phyloP scores from a whole-genome alignment of 371 early-diverging fungal genomes.

The Massospora cicadina region DNA sequence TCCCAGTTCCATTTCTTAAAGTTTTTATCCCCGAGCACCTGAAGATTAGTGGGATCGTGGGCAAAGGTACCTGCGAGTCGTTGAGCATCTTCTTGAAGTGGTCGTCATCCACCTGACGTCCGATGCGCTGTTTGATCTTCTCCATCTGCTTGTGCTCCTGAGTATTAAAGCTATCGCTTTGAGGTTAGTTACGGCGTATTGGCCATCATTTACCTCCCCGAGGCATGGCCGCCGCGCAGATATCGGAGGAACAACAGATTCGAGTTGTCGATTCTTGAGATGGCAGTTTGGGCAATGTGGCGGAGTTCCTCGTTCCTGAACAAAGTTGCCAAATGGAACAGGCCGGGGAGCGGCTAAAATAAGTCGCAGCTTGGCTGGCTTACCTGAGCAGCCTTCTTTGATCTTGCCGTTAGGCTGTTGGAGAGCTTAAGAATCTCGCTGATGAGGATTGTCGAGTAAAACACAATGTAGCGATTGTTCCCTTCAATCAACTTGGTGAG shows the following conservation, averaged over 20 bases:
- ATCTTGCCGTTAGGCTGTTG: conserved; percentile 35
- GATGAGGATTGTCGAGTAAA: conserved; percentile 47
- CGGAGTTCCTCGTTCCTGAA: conserved; percentile 56
- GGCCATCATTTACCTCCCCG: neutral
- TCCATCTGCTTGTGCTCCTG: conserved; percentile 24
- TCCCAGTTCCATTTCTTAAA: conserved; percentile 73
- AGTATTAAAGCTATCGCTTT: neutral
- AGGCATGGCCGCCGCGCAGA: conserved; percentile 8
- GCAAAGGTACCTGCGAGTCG: conserved; percentile 43
- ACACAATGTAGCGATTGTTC: conserved; percentile 15
- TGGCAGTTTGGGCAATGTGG: conserved; percentile 51
- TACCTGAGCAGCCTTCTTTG: neutral
- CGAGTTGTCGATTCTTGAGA: conserved; percentile 51
- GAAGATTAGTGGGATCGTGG: neutral
- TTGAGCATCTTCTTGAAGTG: conserved; percentile 41
- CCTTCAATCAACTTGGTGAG: conserved; percentile 27
- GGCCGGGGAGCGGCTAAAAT: conserved; percentile 38
- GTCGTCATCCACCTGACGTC: conserved; percentile 57
- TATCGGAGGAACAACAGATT: conserved; percentile 19
- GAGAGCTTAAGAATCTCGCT: conserved; percentile 60
- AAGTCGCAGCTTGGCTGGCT: conserved; percentile 13
- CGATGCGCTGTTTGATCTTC: conserved; percentile 42
- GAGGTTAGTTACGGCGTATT: neutral
- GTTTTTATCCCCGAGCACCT: conserved; percentile 52
- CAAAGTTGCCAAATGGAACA: conserved; percentile 56